phyloP scores from a whole-genome alignment of 805 yeast species.

The Candida golubevii region DNA sequence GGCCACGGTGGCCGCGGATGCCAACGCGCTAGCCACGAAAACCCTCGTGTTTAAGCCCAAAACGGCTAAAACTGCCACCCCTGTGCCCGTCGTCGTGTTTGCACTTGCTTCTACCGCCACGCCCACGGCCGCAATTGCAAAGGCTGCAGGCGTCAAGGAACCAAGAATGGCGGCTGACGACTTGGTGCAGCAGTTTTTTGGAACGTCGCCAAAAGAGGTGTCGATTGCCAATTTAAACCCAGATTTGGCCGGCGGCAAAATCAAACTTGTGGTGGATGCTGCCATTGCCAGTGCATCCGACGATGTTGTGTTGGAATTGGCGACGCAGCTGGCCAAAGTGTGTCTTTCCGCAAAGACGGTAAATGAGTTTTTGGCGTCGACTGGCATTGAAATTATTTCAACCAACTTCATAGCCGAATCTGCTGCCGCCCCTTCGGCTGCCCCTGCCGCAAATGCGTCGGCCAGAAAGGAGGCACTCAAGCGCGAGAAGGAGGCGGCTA shows the following conservation, averaged over 20 bases:
- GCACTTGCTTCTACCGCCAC: constrained; percentile 71
- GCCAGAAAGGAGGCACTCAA: constrained; percentile 29
- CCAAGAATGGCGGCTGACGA: constrained; percentile 87
- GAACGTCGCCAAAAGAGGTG: constrained; percentile 55
- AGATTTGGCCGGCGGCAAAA: constrained; percentile 39
- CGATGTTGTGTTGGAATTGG: constrained; percentile 38
- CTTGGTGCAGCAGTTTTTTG: constrained; percentile 61
- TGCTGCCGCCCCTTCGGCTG: constrained; percentile 28
- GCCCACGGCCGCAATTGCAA: constrained; percentile 61
- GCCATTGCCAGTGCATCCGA: constrained; percentile 40
- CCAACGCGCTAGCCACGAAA: constrained; percentile 53
- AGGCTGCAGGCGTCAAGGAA: constrained; percentile 68
- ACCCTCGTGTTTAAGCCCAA: constrained; percentile 87
- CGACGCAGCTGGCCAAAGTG: constrained; percentile 52
- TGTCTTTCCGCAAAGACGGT: constrained; percentile 45
- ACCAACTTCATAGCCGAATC: constrained; percentile 53
- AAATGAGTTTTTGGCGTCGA: constrained; percentile 42
- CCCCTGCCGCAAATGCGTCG: constrained; percentile 20
- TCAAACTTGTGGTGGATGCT: constrained; percentile 59
- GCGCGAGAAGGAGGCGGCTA: constrained; percentile 45
- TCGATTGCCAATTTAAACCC: constrained; percentile 49
- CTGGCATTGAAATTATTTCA: constrained; percentile 46
- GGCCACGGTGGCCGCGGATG: constrained; percentile 46
- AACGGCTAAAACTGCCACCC: constrained; percentile 74
- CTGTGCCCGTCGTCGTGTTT: constrained; percentile 76